A percentile compares a stretch with the other conserved stretches of the same genome.
Conservation (phyloP, 345 rosid genomes). For the Hevea brasiliensis region DNA sequence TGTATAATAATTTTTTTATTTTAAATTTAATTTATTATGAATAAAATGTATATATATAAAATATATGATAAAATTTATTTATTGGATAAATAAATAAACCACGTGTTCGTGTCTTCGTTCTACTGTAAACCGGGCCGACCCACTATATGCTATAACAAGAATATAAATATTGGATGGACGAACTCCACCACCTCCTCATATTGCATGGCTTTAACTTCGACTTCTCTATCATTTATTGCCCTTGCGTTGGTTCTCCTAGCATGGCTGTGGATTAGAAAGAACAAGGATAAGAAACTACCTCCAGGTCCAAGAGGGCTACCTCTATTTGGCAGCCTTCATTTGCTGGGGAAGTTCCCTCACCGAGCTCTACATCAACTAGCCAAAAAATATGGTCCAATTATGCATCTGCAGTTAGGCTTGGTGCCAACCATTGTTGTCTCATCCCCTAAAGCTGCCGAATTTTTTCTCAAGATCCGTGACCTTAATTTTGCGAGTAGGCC, state of each 20-base stretch:
- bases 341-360: slow-evolving; percentile 38
- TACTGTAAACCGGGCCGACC: no score
- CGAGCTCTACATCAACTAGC: slow-evolving; percentile 34
- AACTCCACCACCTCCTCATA: background rate
- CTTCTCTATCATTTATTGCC: background rate
- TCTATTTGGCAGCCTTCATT: slow-evolving; percentile 38
- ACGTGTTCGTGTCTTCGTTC: no score
- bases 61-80: no score
- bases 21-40: no score
- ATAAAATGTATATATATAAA: no score
- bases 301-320: slow-evolving; percentile 52
- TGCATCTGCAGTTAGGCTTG: slow-evolving; percentile 37
- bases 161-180: background rate
- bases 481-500: slow-evolving; percentile 44
- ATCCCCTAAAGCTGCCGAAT: slow-evolving; percentile 42
- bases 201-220: background rate
- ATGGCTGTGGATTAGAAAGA: background rate
- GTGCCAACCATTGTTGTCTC: slow-evolving; percentile 39
- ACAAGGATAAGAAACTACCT: slow-evolving; percentile 23
- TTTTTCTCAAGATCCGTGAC: slow-evolving; percentile 43
- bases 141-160: no score
- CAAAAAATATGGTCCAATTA: slow-evolving; percentile 43
- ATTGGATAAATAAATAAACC: no score
- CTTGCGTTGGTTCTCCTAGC: slow-evolving; percentile 3
- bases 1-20: no score